Conservation (phyloP, 2,329 filamentous ascomycete species). For the Calonectria leucothoes region DNA sequence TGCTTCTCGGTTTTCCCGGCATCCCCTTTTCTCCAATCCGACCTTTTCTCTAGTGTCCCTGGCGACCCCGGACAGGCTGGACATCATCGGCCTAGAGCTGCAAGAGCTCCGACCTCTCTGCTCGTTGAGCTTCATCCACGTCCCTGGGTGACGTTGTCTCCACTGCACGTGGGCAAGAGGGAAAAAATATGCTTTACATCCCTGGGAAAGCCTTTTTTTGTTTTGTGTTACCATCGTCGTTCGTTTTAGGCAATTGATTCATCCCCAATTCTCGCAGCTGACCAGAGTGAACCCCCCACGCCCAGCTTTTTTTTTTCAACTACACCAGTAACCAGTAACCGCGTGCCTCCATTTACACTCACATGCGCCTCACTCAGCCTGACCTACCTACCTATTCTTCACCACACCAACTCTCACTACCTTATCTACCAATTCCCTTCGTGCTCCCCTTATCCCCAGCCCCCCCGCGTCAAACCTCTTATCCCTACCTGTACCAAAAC, state of each 20-base stretch:
- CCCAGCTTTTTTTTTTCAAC: not conserved
- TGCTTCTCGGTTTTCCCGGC: not conserved
- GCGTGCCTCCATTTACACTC: not conserved
- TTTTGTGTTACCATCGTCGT: not conserved
- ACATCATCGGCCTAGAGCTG: not conserved
- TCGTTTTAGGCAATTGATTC: not conserved
- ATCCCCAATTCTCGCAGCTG: not conserved
- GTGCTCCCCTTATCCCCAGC: constrained; percentile 11
- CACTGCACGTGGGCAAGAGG: not conserved
- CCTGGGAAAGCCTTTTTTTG: not conserved
- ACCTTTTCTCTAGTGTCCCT: not conserved
- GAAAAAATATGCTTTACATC: not conserved
- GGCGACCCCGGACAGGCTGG: not conserved
- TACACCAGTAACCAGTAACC: not conserved
- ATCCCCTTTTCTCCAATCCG: not conserved
- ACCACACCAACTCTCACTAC: too few relatives aligned
- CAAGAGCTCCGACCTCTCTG: not conserved
- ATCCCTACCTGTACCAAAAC: constrained; percentile 3
- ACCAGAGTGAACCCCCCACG: not conserved
- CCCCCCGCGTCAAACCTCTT: constrained; percentile 11
- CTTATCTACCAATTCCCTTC: not conserved
- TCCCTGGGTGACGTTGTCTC: not conserved
- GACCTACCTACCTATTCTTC: not conserved
- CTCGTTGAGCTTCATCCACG: not conserved
- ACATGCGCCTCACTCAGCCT: not conserved